These are phyloP conservation scores for Nakaseomyces glabratus DNA, from an alignment of 1,139 yeast species.

Conservation along the genomic window DNA sequence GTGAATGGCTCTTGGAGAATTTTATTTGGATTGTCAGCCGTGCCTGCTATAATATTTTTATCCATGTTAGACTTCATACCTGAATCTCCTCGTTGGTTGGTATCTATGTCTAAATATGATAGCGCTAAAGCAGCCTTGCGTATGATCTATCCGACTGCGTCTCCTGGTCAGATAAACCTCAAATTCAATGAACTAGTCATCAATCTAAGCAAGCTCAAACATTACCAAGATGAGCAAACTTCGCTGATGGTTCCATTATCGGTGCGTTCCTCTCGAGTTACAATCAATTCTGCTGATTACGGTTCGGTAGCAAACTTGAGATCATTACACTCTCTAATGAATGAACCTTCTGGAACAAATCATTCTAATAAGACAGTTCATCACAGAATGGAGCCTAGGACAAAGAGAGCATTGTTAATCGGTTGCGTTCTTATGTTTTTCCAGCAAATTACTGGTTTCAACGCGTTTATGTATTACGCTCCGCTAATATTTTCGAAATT, in stretches of 20 bases:
- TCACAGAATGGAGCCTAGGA: constrained; percentile 30
- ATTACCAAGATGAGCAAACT: constrained; percentile 4
- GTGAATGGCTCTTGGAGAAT: constrained; percentile 35
- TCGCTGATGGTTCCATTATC: constrained; percentile 2
- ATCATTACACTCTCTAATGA: not conserved
- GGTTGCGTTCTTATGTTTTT: constrained; percentile 68
- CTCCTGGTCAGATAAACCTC: constrained; percentile 27
- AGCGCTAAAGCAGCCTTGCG: constrained; percentile 35
- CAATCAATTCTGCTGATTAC: constrained; percentile 2
- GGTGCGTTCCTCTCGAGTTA: constrained; percentile 1
- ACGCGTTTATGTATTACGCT: constrained; percentile 68
- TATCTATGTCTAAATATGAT: constrained; percentile 34
- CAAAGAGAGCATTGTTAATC: constrained; percentile 51
- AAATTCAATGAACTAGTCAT: constrained; percentile 28
- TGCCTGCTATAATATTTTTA: constrained; percentile 36
- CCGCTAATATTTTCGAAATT: constrained; percentile 54
- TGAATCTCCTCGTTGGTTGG: constrained; percentile 51
- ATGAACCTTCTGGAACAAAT: not conserved
- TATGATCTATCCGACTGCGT: constrained; percentile 34
- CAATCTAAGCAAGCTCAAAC: constrained; percentile 14
- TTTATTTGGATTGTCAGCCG: constrained; percentile 34
- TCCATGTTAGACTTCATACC: constrained; percentile 39
- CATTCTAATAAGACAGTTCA: constrained; percentile 4
- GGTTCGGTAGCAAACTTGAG: constrained; percentile 2
- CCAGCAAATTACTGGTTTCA: constrained; percentile 69